Base-by-base conservation (phyloP, 108 stramenopile genomes). In the Nitzschia putrida region DNA sequence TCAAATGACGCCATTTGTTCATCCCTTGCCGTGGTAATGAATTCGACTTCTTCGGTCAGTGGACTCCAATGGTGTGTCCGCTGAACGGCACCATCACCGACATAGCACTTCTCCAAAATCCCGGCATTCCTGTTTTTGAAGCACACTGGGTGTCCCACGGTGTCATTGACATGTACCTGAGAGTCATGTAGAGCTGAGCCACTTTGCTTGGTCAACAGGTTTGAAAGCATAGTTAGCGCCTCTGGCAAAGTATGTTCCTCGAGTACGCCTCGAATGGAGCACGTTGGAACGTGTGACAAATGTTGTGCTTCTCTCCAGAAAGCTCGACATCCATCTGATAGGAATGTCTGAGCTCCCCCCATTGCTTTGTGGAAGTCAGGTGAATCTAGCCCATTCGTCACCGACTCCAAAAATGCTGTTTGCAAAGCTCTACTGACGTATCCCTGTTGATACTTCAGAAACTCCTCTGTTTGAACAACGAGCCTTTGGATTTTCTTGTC, bases 251-350 rank as follows among this genome's bases (percentile, higher is more conserved):
- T 95, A 61, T 95, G 91, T 3, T 80, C 71, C 66, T 92, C 91
- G 13, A 91, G 66, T n/a, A 95, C 91, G 21, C 91, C 94, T 23
- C 91, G 71, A 12, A 95, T 44, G 0, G 86, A 84, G 64, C 86
- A 88, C 8, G 94, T 95, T 12, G 94, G 94, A 24, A 95, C 86
- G 57, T 91, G 84, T 9, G 84, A 64, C 11, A 89, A 66, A 68
- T 92, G 88, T 52, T 95, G 91, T 7, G 89, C 88, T 78, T 95
- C 94, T 24, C 94, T 63, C 94, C 94, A 95, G 68, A 92, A 92
- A 11, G 88, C 84, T 40, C 78, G 81, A 40, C 82, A 77, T 45
- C 88, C 91, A 41, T 92, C 86, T 39, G 86, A 83, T 7, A 95
- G 72, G 49, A 95, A 91, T 10, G 75, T 69, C 42, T 84, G 75